A percentile compares a stretch with the other conserved stretches of the same genome.
Evolutionary conservation across 345 rosid species (phyloP).

Genomic region (Eucalyptus grandis): DNA sequence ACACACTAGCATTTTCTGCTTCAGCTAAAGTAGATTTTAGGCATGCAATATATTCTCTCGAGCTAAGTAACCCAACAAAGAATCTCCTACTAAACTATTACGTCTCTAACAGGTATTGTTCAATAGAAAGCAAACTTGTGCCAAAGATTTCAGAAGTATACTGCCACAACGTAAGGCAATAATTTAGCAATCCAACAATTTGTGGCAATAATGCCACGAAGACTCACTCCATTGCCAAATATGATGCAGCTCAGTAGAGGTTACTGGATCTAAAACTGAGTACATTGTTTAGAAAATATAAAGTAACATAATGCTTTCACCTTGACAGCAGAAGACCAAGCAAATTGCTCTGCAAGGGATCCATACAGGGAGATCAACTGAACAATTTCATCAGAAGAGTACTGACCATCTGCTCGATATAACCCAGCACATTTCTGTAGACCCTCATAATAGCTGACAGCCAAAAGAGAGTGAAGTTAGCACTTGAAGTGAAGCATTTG

Average conservation of each 20-base stretch:
- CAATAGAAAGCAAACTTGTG: not conserved
- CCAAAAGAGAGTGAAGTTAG: not conserved
- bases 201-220: not conserved
- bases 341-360: slow-evolving; percentile 57
- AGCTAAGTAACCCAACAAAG: not conserved
- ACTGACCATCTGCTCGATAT: slow-evolving; percentile 44
- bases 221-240: not conserved
- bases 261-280: not conserved
- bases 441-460: slow-evolving; percentile 79
- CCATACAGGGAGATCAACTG: slow-evolving; percentile 67
- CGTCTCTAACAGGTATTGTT: not conserved
- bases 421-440: slow-evolving; percentile 74
- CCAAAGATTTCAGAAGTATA: not conserved
- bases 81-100: not conserved
- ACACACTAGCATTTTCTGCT: not conserved
- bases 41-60: not conserved
- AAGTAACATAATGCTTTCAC: slow-evolving; percentile 10
- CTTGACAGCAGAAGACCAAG: slow-evolving; percentile 95
- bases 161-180: not conserved
- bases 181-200: not conserved
- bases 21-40: not conserved
- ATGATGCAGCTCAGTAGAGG: not conserved
- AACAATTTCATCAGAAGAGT: slow-evolving; percentile 68
- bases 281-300: not conserved
- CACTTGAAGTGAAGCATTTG: not conserved